Evolutionary conservation across 176 grass and related monocot species (phyloP).

Genomic region (Oryza meridionalis): DNA sequence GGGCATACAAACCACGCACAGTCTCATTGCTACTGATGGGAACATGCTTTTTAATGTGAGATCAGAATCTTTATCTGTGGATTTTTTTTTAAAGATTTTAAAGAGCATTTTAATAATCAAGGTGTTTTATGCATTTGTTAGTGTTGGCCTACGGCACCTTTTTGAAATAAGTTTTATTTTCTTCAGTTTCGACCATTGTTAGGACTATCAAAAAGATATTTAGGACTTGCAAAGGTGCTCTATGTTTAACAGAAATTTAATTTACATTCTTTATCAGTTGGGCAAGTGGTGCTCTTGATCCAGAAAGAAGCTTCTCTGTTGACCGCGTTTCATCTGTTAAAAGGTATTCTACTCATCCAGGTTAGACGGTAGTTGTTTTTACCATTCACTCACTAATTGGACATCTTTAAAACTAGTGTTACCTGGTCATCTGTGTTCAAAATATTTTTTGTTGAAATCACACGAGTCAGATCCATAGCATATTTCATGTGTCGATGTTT

Average conservation of each 20-base stretch:
- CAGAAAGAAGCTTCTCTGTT: conserved; percentile 63
- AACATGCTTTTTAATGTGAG: conserved; percentile 92
- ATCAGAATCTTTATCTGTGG: background rate
- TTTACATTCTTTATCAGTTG: conserved; percentile 67
- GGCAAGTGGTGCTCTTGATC: conserved; percentile 92
- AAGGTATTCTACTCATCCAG: conserved; percentile 56
- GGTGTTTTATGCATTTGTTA: background rate
- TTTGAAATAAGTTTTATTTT: conserved; percentile 3
- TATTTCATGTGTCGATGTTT: background rate
- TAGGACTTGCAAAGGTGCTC: background rate
- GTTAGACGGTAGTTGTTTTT: background rate
- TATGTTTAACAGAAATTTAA: conserved; percentile 28
- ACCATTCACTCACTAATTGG: background rate
- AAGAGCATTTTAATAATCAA: background rate
- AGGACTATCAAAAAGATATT: background rate
- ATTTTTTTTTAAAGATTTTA: background rate
- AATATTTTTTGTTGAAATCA: background rate
- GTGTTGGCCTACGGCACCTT: background rate
- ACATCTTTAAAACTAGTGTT: background rate
- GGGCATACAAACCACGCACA: conserved; percentile 92
- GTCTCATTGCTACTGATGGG: conserved; percentile 79
- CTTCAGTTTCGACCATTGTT: conserved; percentile 14
- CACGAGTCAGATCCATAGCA: background rate
- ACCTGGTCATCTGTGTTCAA: background rate
- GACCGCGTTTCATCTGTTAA: conserved; percentile 78